Percentiles rank a stretch among this genome's conserved stretches.
Evolutionary conservation across 1,284 basidiomycete species (phyloP).

Genomic region (Cerrena zonata): DNA sequence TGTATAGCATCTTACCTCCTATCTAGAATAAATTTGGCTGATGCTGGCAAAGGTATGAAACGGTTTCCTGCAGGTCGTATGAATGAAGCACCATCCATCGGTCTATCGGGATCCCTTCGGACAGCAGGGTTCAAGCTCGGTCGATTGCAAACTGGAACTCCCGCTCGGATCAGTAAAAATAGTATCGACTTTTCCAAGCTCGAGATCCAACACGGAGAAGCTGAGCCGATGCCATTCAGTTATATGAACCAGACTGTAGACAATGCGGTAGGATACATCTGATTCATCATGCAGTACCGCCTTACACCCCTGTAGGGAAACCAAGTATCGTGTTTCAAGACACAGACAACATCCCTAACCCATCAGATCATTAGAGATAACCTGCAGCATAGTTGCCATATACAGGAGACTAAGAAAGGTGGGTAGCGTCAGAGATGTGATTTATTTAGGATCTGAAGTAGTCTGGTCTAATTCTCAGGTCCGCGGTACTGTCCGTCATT

Average conservation of each 20-base stretch:
- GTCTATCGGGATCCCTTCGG: conserved; percentile 70
- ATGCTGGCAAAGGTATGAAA: conserved; percentile 48
- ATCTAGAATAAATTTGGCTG: no score
- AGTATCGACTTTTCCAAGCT: conserved; percentile 67
- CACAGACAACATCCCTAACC: conserved; percentile 66
- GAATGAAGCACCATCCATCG: conserved; percentile 66
- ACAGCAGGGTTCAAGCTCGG: conserved; percentile 76
- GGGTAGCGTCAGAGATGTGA: not conserved
- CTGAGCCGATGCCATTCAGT: conserved; percentile 53
- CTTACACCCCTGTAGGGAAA: conserved; percentile 41
- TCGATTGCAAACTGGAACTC: conserved; percentile 85
- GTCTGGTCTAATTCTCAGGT: conserved; percentile 37
- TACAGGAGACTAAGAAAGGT: conserved; percentile 84
- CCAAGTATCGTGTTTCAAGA: conserved; percentile 73
- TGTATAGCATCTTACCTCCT: not conserved
- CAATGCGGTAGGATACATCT: conserved; percentile 31
- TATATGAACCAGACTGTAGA: conserved; percentile 36
- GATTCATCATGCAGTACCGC: no score
- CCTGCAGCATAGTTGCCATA: conserved; percentile 73
- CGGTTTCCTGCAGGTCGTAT: conserved; percentile 80
- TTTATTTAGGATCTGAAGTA: not conserved
- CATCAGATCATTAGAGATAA: conserved; percentile 71
- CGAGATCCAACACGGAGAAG: conserved; percentile 57
- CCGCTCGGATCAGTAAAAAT: conserved; percentile 67
- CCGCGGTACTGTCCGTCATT: conserved; percentile 89